Conservation (phyloP, 192 early-diverging fungal species). For the Gaertneriomyces semiglobifer region DNA sequence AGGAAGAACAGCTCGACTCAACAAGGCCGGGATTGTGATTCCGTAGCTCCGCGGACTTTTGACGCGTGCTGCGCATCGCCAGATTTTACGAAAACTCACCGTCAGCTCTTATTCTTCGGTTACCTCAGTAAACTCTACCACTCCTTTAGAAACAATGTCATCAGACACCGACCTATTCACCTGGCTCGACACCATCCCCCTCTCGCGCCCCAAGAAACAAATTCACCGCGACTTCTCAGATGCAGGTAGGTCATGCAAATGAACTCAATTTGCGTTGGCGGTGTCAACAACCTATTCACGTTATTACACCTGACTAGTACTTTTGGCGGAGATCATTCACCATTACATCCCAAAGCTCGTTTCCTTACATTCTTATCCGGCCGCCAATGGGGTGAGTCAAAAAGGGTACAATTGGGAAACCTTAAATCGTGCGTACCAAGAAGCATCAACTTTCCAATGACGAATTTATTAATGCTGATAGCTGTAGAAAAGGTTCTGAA, state of each 20-base stretch:
- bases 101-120: too few species aligned
- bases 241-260: slow-evolving; percentile 35
- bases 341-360: slow-evolving; percentile 53
- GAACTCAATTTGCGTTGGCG: not conserved
- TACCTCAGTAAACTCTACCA: too few species aligned
- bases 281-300: not conserved
- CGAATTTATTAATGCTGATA: not conserved
- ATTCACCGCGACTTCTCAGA: slow-evolving; percentile 55
- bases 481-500: slow-evolving; percentile 49
- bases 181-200: slow-evolving; percentile 54
- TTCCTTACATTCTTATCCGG: slow-evolving; percentile 53
- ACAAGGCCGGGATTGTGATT: too few species aligned
- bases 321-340: slow-evolving; percentile 46
- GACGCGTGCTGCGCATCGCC: too few species aligned
- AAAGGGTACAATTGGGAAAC: slow-evolving; percentile 61
- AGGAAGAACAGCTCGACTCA: too few species aligned
- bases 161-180: slow-evolving; percentile 21
- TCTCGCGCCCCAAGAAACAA: slow-evolving; percentile 51
- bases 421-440: slow-evolving; percentile 40
- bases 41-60: too few species aligned
- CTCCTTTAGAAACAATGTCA: too few species aligned
- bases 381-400: slow-evolving; percentile 47
- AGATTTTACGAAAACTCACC: too few species aligned
- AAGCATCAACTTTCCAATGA: not conserved
- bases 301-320: slow-evolving; percentile 27